Evolutionary conservation across 495 filamentous ascomycete species (phyloP).

Genomic region (Elaphomyces granulatus): DNA sequence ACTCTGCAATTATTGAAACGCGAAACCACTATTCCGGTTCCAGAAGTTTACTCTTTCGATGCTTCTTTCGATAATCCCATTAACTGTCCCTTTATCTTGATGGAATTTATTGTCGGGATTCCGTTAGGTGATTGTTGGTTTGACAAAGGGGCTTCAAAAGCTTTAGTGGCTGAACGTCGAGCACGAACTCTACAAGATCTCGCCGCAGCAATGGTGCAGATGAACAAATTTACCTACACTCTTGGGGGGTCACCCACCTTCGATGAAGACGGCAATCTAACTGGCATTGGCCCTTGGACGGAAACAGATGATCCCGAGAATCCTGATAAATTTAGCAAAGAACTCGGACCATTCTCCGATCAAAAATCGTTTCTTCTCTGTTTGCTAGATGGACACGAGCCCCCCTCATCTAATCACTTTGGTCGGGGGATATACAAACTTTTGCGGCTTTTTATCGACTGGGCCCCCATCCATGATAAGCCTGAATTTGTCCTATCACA

Average conservation of each 20-base stretch:
- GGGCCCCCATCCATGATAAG: slow-evolving; percentile 8
- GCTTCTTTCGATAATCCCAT: slow-evolving; percentile 6
- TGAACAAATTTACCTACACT: slow-evolving; percentile 14
- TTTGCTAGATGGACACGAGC: slow-evolving; percentile 10
- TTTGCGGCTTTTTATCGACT: slow-evolving; percentile 10
- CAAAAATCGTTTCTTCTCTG: slow-evolving; percentile 11
- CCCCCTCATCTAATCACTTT: slow-evolving; percentile 1
- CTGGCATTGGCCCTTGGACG: slow-evolving; percentile 8
- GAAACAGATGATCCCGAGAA: slow-evolving; percentile 8
- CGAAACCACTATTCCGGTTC: slow-evolving; percentile 16
- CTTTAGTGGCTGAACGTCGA: slow-evolving; percentile 5
- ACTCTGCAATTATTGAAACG: slow-evolving; percentile 12
- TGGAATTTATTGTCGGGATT: slow-evolving; percentile 11
- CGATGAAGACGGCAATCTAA: slow-evolving; percentile 5
- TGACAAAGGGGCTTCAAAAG: slow-evolving; percentile 1
- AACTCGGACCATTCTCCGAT: slow-evolving; percentile 4
- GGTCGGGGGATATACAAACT: slow-evolving; percentile 11
- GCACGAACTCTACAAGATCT: slow-evolving; percentile 12
- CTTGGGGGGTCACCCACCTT: slow-evolving; percentile 12
- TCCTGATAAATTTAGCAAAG: slow-evolving; percentile 7
- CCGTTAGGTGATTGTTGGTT: slow-evolving; percentile 14
- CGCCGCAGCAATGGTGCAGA: slow-evolving; percentile 19
- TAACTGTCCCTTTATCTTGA: slow-evolving; percentile 12
- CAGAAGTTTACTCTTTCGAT: slow-evolving; percentile 14
- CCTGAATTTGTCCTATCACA: slow-evolving; percentile 21